Percentiles rank a stretch among this genome's conserved stretches.
These are phyloP conservation scores for Kuraishia capsulata DNA, from an alignment of 805 yeast species.

Conservation along the genomic window DNA sequence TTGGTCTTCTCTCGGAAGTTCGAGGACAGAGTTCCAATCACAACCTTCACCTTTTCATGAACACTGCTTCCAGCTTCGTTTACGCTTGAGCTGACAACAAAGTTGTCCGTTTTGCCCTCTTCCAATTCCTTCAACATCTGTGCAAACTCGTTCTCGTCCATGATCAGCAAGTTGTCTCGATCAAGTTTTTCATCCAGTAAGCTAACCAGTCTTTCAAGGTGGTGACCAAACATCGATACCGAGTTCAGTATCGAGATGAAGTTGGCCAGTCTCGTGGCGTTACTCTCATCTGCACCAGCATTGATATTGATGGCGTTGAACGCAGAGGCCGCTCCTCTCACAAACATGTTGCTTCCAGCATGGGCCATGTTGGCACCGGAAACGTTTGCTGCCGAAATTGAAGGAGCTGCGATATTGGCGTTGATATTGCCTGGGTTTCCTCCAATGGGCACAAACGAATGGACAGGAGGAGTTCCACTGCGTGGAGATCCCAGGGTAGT, in stretches of 20 bases:
- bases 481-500: slow-evolving; percentile 16
- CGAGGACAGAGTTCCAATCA: background rate
- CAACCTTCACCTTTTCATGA: background rate
- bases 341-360: slow-evolving; percentile 18
- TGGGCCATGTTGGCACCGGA: slow-evolving; percentile 8
- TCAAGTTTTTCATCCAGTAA: slow-evolving; percentile 23
- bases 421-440: slow-evolving; percentile 10
- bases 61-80: background rate
- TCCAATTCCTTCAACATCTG: slow-evolving; percentile 14
- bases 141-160: slow-evolving; percentile 21
- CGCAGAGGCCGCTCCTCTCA: slow-evolving; percentile 32
- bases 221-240: slow-evolving; percentile 43
- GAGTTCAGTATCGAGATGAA: slow-evolving; percentile 69
- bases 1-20: slow-evolving; percentile 1
- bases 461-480: slow-evolving; percentile 18
- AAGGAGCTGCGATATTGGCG: slow-evolving; percentile 11
- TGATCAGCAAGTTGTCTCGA: slow-evolving; percentile 17
- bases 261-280: slow-evolving; percentile 38
- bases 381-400: slow-evolving; percentile 12
- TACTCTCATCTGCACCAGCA: slow-evolving; percentile 30
- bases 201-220: slow-evolving; percentile 43
- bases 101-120: slow-evolving; percentile 5
- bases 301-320: slow-evolving; percentile 23
- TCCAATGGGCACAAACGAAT: slow-evolving; percentile 8
- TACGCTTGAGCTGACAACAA: slow-evolving; percentile 1